Percentiles rank a stretch among this genome's conserved stretches.
Conservation (phyloP, 2,329 filamentous ascomycete species). For the Alternaria consortialis region DNA sequence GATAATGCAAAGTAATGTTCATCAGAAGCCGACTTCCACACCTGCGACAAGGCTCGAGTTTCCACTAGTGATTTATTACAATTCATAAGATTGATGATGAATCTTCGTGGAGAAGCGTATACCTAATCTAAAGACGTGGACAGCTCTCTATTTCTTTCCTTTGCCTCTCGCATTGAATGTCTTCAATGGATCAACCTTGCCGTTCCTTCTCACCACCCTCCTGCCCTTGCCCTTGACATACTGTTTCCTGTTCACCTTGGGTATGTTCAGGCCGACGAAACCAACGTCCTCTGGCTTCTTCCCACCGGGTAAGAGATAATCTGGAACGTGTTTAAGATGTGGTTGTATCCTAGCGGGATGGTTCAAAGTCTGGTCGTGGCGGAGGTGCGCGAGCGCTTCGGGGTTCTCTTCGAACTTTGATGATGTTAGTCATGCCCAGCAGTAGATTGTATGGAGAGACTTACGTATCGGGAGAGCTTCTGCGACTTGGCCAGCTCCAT, state of each 20-base stretch:
- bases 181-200: conserved; percentile 85
- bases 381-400: conserved; percentile 82
- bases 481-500: conserved; percentile 93
- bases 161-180: conserved; percentile 72
- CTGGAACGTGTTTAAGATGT: conserved; percentile 85
- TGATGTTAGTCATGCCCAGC: conserved; percentile 18
- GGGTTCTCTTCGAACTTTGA: conserved; percentile 95
- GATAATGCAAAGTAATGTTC: not conserved
- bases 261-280: conserved; percentile 72
- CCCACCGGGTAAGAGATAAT: conserved; percentile 85
- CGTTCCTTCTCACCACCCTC: conserved; percentile 63
- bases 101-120: not conserved
- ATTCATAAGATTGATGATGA: not conserved
- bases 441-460: not conserved
- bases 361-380: conserved; percentile 84
- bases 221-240: conserved; percentile 61
- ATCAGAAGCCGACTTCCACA: not conserved
- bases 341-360: conserved; percentile 83
- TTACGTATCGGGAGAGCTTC: conserved; percentile 66
- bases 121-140: not conserved
- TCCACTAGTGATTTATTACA: not conserved
- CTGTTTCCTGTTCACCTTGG: conserved; percentile 52
- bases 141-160: conserved; percentile 44
- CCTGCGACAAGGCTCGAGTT: not conserved
- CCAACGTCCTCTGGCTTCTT: conserved; percentile 75